A percentile compares a stretch with the other conserved stretches of the same genome.
These are phyloP conservation scores for Monosporozyma solicola DNA, from an alignment of 805 yeast species.

Conservation along the genomic window DNA sequence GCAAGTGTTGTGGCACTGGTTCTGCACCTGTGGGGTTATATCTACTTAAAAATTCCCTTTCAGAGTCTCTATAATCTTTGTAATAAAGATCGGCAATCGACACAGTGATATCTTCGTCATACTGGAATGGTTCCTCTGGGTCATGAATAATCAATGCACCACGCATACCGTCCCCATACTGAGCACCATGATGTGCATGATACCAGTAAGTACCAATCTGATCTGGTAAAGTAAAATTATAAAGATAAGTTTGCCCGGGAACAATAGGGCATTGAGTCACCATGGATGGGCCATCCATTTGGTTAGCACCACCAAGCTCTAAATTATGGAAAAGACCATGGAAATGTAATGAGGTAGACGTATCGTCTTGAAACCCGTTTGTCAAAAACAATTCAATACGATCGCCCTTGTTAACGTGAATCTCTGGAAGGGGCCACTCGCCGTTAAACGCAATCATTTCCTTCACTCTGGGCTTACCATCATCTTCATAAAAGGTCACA, in stretches of 20 bases:
- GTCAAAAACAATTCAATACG: conserved; percentile 49
- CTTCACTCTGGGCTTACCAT: conserved; percentile 22
- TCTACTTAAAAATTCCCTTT: conserved; percentile 43
- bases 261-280: conserved; percentile 75
- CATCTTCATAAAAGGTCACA: conserved; percentile 24
- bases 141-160: conserved; percentile 62
- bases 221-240: conserved; percentile 58
- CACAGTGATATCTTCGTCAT: conserved; percentile 53
- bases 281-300: conserved; percentile 76
- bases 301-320: conserved; percentile 32
- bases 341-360: conserved; percentile 59
- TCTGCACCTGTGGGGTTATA: conserved; percentile 82
- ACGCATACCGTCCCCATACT: conserved; percentile 71
- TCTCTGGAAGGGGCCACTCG: conserved; percentile 65
- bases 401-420: conserved; percentile 58
- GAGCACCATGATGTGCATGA: conserved; percentile 70
- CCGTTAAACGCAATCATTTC: conserved; percentile 59
- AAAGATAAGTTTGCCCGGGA: conserved; percentile 55
- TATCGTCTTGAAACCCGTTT: conserved; percentile 41
- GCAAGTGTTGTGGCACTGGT: conserved; percentile 60
- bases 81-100: conserved; percentile 61
- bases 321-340: conserved; percentile 70
- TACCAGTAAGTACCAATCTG: conserved; percentile 82
- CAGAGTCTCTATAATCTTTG: conserved; percentile 38
- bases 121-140: conserved; percentile 42